Evolutionary conservation across 2,329 filamentous ascomycete species (phyloP).

Genomic region (Aspergillus japonicus): DNA sequence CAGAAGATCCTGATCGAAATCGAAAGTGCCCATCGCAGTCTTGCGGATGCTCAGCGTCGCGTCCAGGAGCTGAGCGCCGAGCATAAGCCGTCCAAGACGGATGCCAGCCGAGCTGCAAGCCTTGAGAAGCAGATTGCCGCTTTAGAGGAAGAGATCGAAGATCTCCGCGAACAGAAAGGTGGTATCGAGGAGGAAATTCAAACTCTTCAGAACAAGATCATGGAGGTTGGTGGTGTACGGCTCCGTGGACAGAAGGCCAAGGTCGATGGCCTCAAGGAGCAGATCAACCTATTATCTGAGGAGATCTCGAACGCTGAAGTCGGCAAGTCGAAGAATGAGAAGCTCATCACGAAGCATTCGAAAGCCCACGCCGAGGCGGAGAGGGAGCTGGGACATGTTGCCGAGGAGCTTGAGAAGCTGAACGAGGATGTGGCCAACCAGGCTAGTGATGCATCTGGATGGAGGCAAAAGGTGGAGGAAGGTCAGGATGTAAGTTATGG

Average conservation of each 20-base stretch:
- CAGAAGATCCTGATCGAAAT: constrained; percentile 89
- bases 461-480: constrained; percentile 72
- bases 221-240: constrained; percentile 94
- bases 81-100: constrained; percentile 75
- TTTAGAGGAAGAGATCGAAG: constrained; percentile 74
- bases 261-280: constrained; percentile 83
- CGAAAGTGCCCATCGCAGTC: constrained; percentile 79
- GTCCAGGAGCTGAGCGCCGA: constrained; percentile 81
- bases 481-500: constrained; percentile 61
- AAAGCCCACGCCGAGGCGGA: constrained; percentile 77
- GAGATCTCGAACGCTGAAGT: constrained; percentile 84
- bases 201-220: constrained; percentile 89
- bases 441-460: constrained; percentile 69
- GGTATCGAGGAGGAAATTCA: constrained; percentile 93
- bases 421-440: constrained; percentile 78
- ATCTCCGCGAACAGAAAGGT: constrained; percentile 78
- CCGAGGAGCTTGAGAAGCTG: constrained; percentile 71
- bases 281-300: constrained; percentile 77
- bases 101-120: constrained; percentile 69
- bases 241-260: constrained; percentile 85
- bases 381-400: constrained; percentile 72
- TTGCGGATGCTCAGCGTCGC: constrained; percentile 78
- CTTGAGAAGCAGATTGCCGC: constrained; percentile 76
- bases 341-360: constrained; percentile 81
- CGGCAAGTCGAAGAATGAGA: constrained; percentile 87